Base-by-base conservation (phyloP, 1,284 basidiomycete species). In the Ustilago vetiveriae region DNA sequence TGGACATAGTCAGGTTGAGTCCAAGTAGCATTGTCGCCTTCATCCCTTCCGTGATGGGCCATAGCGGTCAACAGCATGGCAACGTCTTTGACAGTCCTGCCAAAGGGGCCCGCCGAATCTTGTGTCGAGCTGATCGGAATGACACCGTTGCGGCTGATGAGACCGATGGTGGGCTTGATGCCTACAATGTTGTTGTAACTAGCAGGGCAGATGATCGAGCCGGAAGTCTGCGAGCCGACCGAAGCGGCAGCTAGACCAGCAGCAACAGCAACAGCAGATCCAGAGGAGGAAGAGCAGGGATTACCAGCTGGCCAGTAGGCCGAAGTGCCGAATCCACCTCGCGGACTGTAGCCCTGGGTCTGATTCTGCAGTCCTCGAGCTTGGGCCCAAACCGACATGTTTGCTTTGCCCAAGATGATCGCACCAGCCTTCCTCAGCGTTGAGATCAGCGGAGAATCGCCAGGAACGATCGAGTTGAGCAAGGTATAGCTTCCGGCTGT, bases 271-370 rank as follows among this genome's bases (percentile, higher is more conserved):
- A 90, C 85, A 0, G 85, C 89, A 30, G 87, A 87, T 2, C 89
- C 89, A 4, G 88, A 86, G 3, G 87, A 88, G 1, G 88, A 89
- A 3, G 88, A 88, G 54, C 86, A 87, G 0, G 89, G 88, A 67
- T 89, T 85, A 0, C 85, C 88, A 7, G 85, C 83, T 0, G 86
- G 87, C 64, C 85, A 87, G 70, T 89, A 89, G 2, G 88, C 85
- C 63, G 83, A 86, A 0, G 85, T 86, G 5, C 84, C 82, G 77
- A 90, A 89, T 1, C 89, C 88, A 4, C 88, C 88, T 9, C 88
- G 84, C 14, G 87, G 88, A 21, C 87, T 89, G 85, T 86, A 90
- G 5, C 89, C 89, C 6, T 86, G 87, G 0, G 88, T 58, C 39
- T 63, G 54, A 13, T 63, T 83, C 5, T 87, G 60, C 17, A 83